These are phyloP conservation scores for Chloris gayana DNA, from an alignment of 176 grass and related monocot genomes.

Conservation along the genomic window DNA sequence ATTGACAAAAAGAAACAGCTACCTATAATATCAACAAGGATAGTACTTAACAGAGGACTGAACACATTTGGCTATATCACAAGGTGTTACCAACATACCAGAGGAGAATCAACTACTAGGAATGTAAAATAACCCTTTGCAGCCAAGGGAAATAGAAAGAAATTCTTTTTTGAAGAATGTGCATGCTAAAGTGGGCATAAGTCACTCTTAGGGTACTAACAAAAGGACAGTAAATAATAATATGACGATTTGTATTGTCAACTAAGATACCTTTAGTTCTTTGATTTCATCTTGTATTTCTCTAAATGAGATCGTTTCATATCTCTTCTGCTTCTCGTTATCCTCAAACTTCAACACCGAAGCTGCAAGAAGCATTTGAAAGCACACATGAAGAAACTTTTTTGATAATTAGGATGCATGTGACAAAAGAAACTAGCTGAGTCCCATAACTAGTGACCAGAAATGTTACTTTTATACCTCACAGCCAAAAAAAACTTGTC, in stretches of 20 bases:
- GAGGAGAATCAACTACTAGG: conserved; percentile 3
- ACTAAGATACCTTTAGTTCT: conserved; percentile 75
- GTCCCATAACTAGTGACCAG: background rate
- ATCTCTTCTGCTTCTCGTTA: conserved; percentile 62
- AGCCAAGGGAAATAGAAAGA: conserved; percentile 2
- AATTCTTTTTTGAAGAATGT: background rate
- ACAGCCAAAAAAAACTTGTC: background rate
- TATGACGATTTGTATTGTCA: conserved; percentile 4
- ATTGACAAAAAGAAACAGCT: background rate
- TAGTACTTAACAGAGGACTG: background rate
- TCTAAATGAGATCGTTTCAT: conserved; percentile 82
- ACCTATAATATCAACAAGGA: background rate
- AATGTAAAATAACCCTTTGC: conserved; percentile 5
- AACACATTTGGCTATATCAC: background rate
- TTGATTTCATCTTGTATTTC: conserved; percentile 83
- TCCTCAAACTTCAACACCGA: conserved; percentile 70
- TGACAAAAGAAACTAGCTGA: conserved; percentile 10
- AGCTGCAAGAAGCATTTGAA: conserved; percentile 56
- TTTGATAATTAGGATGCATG: background rate
- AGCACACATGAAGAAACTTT: conserved; percentile 4
- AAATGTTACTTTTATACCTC: conserved; percentile 2
- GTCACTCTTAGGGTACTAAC: background rate
- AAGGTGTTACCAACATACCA: conserved; percentile 7
- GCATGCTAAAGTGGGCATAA: background rate
- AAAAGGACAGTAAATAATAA: background rate